phyloP scores from a whole-genome alignment of 1,284 basidiomycete genomes.

The Cutaneotrichosporon arboriforme region DNA sequence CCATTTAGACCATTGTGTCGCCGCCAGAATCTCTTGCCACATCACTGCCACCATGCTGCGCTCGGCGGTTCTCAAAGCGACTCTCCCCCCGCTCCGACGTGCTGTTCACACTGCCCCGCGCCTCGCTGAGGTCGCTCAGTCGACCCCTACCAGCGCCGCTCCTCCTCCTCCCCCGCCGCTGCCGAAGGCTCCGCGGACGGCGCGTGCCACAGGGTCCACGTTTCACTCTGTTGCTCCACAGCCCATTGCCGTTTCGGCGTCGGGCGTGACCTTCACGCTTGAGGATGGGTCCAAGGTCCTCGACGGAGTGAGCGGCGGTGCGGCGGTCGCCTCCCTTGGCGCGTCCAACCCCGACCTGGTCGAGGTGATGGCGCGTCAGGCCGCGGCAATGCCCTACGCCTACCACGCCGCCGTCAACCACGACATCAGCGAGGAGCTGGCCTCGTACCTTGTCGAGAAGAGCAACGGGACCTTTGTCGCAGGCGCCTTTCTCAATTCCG shows the following conservation, averaged over 20 bases:
- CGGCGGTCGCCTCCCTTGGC: conserved; percentile 74
- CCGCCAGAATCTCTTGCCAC: neutral
- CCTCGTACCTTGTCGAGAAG: conserved; percentile 18
- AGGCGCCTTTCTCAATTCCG: conserved; percentile 29
- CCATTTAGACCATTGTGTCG: no score
- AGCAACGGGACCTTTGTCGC: conserved; percentile 24
- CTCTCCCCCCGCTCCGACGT: neutral
- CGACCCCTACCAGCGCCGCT: neutral
- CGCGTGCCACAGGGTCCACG: neutral
- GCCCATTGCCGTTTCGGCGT: conserved; percentile 12
- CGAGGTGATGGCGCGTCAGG: conserved; percentile 24
- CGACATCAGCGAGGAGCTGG: conserved; percentile 23
- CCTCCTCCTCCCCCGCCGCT: neutral
- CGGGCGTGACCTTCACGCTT: conserved; percentile 24
- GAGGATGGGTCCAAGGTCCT: conserved; percentile 22
- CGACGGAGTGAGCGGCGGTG: conserved; percentile 57
- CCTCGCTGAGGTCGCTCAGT: neutral
- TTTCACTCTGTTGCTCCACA: conserved; percentile 8
- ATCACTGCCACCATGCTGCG: neutral
- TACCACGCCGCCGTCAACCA: conserved; percentile 25
- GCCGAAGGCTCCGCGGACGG: neutral
- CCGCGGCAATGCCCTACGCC: conserved; percentile 23
- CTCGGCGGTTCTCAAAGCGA: neutral
- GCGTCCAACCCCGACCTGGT: conserved; percentile 59
- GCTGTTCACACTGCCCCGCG: neutral